Base-by-base conservation (phyloP, 441 rosid species). In the Populus trichocarpa region DNA sequence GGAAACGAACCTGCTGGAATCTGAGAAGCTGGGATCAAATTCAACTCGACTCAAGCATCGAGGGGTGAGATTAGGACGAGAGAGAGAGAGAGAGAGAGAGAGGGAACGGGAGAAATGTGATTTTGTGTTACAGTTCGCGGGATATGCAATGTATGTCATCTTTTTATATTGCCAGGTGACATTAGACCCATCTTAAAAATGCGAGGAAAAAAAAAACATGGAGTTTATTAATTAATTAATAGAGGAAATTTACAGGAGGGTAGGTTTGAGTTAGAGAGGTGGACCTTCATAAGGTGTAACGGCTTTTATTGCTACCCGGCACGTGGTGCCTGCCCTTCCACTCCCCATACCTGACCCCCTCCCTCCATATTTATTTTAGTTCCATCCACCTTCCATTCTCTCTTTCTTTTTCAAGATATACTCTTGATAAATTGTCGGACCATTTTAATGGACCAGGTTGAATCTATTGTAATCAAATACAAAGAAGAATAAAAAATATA, bases 291-390 rank as follows among this genome's bases (percentile, higher is more conserved):
- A 3, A 76, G 75, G 28, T 76, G 65, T 77, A 83, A 81, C 86
- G 81, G 79, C 88, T 78, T 85, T 87, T 66, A 85, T 77, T 82
- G 85, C 67, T 71, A 14, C 53, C 18, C 30, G 74, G 90, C 96
- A 90, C 93, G 91, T 89, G 90, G 88, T 81, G 86, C 79, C 95
- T 87, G 89, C 94, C 88, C 78, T 78, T 72, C 78, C 23, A 75
- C 53, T 14, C 78, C 0, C 73, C 12, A 5, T 75, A 18, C 69
- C 66, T 11, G 42, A 1, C 50, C 32, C 32, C 32, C 32, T 30
- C 25, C n/a, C 61, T 12, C 3, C 42, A 14, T 64, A 20, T 30
- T 30, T 1, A 23, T 11, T 8, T 73, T 78, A 84, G 79, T 80
- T 78, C 83, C 87, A 87, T 82, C 89, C 85, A 86, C 85, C 92